phyloP scores from a whole-genome alignment of 2,329 filamentous ascomycete genomes.

The Diaporthe vexans region DNA sequence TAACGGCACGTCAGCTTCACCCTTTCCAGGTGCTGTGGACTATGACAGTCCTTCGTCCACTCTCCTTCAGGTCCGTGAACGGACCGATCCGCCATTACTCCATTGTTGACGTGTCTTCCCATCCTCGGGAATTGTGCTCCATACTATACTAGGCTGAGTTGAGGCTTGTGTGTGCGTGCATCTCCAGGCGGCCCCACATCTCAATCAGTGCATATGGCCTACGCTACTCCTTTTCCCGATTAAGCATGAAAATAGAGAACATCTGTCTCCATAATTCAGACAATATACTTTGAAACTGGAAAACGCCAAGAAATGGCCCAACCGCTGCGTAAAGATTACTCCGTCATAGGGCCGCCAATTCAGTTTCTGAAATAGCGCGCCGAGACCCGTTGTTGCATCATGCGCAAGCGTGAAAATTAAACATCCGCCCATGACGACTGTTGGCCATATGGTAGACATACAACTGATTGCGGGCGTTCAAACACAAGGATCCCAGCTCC shows the following conservation, averaged over 20 bases:
- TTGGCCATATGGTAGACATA: neutral
- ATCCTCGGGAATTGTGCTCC: neutral
- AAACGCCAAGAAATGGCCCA: neutral
- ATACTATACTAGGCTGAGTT: neutral
- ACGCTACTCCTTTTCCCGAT: constrained; percentile 1
- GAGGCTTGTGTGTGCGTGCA: neutral
- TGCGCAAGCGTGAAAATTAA: neutral
- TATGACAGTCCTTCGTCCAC: neutral
- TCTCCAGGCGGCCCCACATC: neutral
- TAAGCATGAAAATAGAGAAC: constrained; percentile 9
- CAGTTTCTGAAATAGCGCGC: neutral
- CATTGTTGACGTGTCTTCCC: neutral
- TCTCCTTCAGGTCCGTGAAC: neutral
- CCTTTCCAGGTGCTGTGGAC: neutral
- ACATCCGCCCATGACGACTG: too few relatives aligned
- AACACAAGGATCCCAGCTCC: neutral
- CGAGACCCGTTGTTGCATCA: neutral
- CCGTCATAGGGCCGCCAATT: neutral
- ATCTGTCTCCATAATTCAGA: constrained; percentile 3
- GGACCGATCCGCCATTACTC: neutral
- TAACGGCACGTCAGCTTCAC: neutral
- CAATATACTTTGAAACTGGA: neutral
- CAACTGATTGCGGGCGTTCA: neutral
- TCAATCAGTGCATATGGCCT: neutral
- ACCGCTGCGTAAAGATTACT: constrained; percentile 3